A percentile compares a stretch with the other conserved stretches of the same genome.
Evolutionary conservation across 257 asterid genomes (phyloP).

Genomic region (Nicotiana noctiflora): DNA sequence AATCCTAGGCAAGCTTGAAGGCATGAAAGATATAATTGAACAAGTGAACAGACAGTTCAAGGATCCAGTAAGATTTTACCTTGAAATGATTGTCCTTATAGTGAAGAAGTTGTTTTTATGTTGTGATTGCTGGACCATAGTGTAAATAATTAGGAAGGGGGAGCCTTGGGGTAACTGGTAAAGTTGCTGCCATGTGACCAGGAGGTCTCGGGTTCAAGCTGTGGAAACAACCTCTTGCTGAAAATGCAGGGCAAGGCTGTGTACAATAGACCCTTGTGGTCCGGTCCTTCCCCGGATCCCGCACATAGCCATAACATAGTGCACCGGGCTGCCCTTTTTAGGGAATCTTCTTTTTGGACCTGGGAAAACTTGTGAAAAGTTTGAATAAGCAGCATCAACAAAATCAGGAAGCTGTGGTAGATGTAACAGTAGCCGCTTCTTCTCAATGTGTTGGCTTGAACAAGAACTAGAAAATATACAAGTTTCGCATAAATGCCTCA

Average conservation of each 20-base stretch:
- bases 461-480: background rate
- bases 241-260: no score
- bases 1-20: conserved; percentile 82
- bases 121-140: background rate
- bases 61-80: conserved; percentile 70
- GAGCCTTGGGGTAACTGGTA: no score
- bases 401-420: background rate
- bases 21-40: conserved; percentile 91
- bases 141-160: background rate
- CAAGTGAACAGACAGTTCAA: conserved; percentile 91
- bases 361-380: background rate
- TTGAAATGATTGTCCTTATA: conserved; percentile 1
- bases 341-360: background rate
- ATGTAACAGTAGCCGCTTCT: background rate
- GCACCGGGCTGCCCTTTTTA: no score
- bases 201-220: no score
- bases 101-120: background rate
- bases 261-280: no score
- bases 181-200: no score
- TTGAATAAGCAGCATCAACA: background rate
- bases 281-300: no score
- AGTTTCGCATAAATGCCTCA: background rate
- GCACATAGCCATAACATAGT: no score
- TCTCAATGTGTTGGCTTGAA: no score
- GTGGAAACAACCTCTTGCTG: no score